Conservation (phyloP, 1,139 yeast species). For the Kazachstania sp. region DNA sequence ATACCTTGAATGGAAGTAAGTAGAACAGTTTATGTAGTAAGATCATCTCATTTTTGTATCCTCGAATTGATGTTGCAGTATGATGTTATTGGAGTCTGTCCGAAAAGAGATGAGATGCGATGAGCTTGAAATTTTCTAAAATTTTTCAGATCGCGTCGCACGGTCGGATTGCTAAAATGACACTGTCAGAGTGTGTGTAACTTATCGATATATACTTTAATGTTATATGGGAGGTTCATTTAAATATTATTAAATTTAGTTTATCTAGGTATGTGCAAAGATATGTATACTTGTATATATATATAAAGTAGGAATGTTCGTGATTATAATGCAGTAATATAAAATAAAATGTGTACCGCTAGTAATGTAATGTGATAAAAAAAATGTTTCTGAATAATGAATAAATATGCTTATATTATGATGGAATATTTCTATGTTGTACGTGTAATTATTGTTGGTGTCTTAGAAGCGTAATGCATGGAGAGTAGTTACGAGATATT, state of each 20-base stretch:
- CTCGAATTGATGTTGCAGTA: too few species aligned
- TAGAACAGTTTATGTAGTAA: too few species aligned
- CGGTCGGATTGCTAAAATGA: neutral
- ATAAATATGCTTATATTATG: neutral
- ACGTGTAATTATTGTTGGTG: neutral
- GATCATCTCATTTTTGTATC: too few species aligned
- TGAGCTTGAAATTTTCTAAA: conserved; percentile 5
- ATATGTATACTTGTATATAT: neutral
- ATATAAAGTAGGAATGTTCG: neutral
- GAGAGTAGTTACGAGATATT: neutral
- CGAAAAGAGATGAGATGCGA: conserved; percentile 3
- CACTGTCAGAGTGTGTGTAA: too few species aligned
- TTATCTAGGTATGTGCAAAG: neutral
- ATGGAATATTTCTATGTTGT: neutral
- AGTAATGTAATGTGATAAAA: too few species aligned
- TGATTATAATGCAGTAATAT: too few species aligned
- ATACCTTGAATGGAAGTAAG: too few species aligned
- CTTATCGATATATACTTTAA: neutral
- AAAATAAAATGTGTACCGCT: too few species aligned
- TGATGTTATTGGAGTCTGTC: too few species aligned
- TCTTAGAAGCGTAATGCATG: too few species aligned
- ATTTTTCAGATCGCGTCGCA: conserved; percentile 4
- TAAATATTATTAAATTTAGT: neutral
- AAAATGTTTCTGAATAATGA: neutral
- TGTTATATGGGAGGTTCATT: neutral